Evolutionary conservation across 2,329 filamentous ascomycete species (phyloP), one percentile per base, ranked within the genome.

Genomic region (Lachnum nothofagi): DNA sequence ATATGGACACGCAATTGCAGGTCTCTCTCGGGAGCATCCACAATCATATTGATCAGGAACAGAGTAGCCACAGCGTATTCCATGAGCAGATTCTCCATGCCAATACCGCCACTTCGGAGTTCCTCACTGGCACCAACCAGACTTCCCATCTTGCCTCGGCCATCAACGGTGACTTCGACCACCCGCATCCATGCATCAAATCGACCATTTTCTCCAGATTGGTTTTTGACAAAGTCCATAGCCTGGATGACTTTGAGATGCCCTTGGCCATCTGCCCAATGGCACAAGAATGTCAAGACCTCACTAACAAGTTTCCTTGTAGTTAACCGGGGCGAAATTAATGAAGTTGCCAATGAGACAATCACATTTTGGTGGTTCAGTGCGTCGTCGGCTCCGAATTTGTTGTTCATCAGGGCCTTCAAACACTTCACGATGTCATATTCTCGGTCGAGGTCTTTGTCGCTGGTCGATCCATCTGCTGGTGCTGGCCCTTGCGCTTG

Each of bases 171-270:
- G 60, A 97, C 91, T 70, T 97, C 93, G 35, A 97, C 91, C 52
- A 96, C 86, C 51, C 93, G 88, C 88, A 98, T 95, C 93, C 93
- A 98, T 31, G 91, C 85, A 68, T 98, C 93, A 64, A 98, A 98
- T 1, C 93, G 83, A 33, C 93, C 91, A 70, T 94, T 96, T 68
- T 97, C 93, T 53, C 85, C 86, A 63, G 91, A 85, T 62, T 90
- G 82, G 38, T 78, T 80, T 70, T 96, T 97, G 69, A 96, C 86
- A 65, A 86, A 80, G 65, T 98, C 93, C 74, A 97, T 81, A 31
- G 90, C 88, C 70, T 95, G 88, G 47, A 98, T 82, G 27, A 98
- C 93, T 70, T 94, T 95, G 60, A 90, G 73, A 64, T 98, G 93
- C 5, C 93, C 93, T 62, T 91, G 79, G 38, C 88, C 88, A 55